phyloP scores from a whole-genome alignment of 139 green algal species.

The Coelastrella sp. region DNA sequence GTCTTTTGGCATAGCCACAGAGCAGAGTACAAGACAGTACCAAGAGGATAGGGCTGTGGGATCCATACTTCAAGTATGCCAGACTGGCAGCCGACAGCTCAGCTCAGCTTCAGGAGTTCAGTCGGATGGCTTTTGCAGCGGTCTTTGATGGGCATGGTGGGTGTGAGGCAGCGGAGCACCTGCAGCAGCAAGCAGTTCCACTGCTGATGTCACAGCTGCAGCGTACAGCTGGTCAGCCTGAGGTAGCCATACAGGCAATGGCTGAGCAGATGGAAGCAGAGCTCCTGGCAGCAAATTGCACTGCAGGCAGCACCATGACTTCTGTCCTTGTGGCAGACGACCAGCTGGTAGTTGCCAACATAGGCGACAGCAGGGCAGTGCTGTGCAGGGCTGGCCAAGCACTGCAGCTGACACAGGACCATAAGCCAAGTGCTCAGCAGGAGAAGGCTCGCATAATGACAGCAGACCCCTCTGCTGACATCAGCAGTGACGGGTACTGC shows the following conservation, averaged over 20 bases:
- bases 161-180: constrained; percentile 25
- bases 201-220: constrained; percentile 17
- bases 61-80: not conserved
- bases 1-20: not conserved
- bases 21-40: not conserved
- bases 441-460: constrained; percentile 20
- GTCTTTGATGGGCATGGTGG: constrained; percentile 43
- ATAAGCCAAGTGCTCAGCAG: constrained; percentile 40
- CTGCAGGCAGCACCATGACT: constrained; percentile 49
- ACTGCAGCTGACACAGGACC: constrained; percentile 47
- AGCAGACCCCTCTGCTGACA: not conserved
- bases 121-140: not conserved
- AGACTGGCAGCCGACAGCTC: no score
- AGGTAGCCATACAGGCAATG: not conserved
- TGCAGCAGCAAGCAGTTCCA: no score
- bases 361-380: constrained; percentile 64
- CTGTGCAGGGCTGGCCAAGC: constrained; percentile 27
- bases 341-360: constrained; percentile 51
- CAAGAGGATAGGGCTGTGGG: constrained; percentile 28
- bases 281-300: not conserved
- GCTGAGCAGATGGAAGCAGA: not conserved
- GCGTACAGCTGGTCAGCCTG: not conserved
- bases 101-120: not conserved
- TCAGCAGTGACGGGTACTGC: constrained; percentile 40
- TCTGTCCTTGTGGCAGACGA: constrained; percentile 51